Base-by-base conservation (phyloP, 345 rosid genomes). In the Erodium maritimum region DNA sequence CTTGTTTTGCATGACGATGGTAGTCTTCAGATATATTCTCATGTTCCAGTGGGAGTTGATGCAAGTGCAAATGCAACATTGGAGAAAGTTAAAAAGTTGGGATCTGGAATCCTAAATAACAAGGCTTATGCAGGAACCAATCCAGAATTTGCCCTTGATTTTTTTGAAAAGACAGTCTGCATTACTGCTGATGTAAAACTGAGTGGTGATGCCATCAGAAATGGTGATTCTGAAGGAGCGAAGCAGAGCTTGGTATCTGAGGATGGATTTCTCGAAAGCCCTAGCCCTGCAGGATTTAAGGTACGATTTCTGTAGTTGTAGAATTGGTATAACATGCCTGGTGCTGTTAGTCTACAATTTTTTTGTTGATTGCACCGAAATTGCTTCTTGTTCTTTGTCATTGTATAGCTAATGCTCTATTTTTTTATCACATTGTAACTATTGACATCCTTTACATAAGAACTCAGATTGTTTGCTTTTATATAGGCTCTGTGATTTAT, bases 1-100 rank as follows among this genome's bases (percentile, higher is more conserved):
- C 91, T 93, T 78, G 85, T 85, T 74, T 82, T 93, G 66, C 86
- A 89, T 77, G 99, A 93, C 68, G 99, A 93, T 74, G 96, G 99
- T 63, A 93, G 99, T 80, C 94, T 93, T 71, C 99, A 89, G 65
- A 93, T 93, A 78, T 89, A 89, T 75, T 79, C 85, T 53, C 80
- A 85, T 68, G 73, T 68, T 67, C 80, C 86, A 17, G 56, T 63
- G 24, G 97, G 85, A 71, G 66, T 66, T 68, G 95, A 89, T 80
- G 61, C 75, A 63, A 67, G 69, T 66, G 73, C 83, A 65, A 83
- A 71, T 86, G 81, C 76, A 60, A 70, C 85, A 33, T 82, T 84
- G 54, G 95, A 93, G 75, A 89, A 83, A 62, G 88, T 93, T 23
- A 85, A 89, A 69, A 89, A 82, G 61, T 72, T 93, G 74, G 90